These are phyloP conservation scores for Bryum argenteum DNA, from an alignment of 225 moss, liverwort and hornwort species.

Conservation along the genomic window DNA sequence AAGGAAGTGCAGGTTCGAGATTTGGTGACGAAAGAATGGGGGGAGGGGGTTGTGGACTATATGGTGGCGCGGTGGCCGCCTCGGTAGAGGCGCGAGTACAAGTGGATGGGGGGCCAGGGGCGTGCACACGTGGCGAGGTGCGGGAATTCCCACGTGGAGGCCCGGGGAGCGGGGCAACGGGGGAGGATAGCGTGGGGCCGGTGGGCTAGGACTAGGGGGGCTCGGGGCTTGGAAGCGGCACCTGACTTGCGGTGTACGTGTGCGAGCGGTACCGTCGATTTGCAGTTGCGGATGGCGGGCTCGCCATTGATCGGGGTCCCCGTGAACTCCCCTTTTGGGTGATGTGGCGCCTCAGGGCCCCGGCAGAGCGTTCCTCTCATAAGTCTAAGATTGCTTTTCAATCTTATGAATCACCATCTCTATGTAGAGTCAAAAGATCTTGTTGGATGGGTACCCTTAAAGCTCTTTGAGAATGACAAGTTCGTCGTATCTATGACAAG, in stretches of 20 bases:
- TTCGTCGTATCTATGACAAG: too few species aligned
- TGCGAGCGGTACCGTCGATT: constrained; percentile 26
- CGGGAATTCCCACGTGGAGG: neutral
- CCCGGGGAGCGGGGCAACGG: constrained; percentile 1
- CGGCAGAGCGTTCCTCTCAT: neutral
- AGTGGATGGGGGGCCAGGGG: constrained; percentile 23
- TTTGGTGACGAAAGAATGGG: neutral
- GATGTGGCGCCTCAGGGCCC: constrained; percentile 11
- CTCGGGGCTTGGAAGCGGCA: neutral
- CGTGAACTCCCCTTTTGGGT: neutral
- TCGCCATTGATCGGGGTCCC: too few species aligned
- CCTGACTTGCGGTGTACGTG: constrained; percentile 38
- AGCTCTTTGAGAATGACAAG: too few species aligned
- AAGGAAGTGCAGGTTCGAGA: neutral
- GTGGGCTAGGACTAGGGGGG: neutral
- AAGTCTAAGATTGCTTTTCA: too few species aligned
- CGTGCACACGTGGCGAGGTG: neutral
- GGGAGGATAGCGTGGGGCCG: constrained; percentile 20
- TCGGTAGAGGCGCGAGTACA: neutral
- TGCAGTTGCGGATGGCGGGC: neutral
- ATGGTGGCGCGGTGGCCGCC: constrained; percentile 21
- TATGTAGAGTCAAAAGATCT: too few species aligned
- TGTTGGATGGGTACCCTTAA: too few species aligned
- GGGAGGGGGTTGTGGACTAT: neutral
- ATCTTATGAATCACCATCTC: too few species aligned